These are phyloP conservation scores for Lecanicillium sp. DNA, from an alignment of 2,329 filamentous ascomycete genomes.

Conservation along the genomic window DNA sequence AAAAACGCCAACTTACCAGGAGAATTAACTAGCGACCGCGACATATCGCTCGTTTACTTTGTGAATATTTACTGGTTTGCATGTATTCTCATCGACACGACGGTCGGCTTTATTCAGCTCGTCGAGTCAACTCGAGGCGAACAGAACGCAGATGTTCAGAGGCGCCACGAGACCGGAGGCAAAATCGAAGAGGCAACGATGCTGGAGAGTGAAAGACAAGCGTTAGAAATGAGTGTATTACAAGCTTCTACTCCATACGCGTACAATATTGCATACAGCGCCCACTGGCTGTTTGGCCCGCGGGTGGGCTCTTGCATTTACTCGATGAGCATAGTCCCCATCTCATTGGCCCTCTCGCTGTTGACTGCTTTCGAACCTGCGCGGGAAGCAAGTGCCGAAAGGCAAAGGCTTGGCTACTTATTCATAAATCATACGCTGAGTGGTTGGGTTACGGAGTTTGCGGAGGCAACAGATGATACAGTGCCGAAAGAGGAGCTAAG, in stretches of 20 bases:
- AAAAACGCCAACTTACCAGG: neutral
- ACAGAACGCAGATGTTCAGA: too few species aligned
- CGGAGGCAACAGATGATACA: neutral
- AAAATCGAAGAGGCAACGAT: neutral
- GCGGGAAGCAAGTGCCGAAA: neutral
- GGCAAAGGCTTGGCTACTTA: neutral
- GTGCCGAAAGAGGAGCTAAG: neutral
- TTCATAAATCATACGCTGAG: neutral
- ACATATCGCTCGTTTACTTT: neutral
- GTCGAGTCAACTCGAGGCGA: too few species aligned
- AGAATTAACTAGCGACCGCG: neutral
- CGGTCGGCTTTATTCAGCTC: neutral
- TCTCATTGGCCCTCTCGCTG: neutral
- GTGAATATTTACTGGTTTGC: neutral
- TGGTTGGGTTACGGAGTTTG: neutral
- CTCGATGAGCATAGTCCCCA: neutral
- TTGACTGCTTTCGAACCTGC: neutral
- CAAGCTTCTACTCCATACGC: neutral
- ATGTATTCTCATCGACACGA: neutral
- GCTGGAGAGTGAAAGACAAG: neutral
- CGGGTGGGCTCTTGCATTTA: neutral
- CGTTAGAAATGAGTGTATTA: neutral
- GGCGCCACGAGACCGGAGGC: too few species aligned
- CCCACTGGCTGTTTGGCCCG: neutral
- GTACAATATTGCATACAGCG: neutral